Percentiles rank a stretch among this genome's conserved stretches.
Evolutionary conservation across 345 rosid genomes (phyloP).

Genomic region (Bruguiera parviflora): DNA sequence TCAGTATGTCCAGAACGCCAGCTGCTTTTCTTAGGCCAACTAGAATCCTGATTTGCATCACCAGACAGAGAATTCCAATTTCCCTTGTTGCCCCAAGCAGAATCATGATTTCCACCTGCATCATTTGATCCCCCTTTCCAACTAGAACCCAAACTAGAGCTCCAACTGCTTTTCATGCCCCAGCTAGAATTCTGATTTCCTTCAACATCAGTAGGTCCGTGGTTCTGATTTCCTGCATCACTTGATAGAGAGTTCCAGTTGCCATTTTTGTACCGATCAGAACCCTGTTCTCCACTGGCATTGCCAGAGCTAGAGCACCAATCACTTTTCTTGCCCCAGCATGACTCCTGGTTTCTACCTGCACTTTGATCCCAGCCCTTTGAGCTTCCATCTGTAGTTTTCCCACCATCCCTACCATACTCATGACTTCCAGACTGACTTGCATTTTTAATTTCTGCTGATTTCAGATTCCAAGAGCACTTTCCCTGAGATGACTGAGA

Average conservation of each 20-base stretch:
- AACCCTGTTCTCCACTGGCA: conserved; percentile 1
- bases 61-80: conserved; percentile 22
- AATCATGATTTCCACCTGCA: conserved; percentile 14
- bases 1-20: conserved; percentile 23
- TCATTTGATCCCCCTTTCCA: conserved; percentile 22
- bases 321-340: not conserved
- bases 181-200: conserved; percentile 13
- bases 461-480: conserved; percentile 2
- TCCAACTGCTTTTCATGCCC: not conserved
- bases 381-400: conserved; percentile 8
- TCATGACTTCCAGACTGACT: conserved; percentile 5
- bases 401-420: conserved; percentile 7
- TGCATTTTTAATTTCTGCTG: not conserved
- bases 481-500: conserved; percentile 5
- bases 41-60: conserved; percentile 16
- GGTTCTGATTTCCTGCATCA: conserved; percentile 10
- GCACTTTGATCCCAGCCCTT: conserved; percentile 15
- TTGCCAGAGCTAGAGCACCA: not conserved
- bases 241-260: conserved; percentile 17
- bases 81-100: conserved; percentile 33
- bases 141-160: conserved; percentile 22
- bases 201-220: conserved; percentile 10
- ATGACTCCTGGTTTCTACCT: not conserved
- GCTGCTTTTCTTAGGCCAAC: conserved; percentile 23
- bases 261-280: conserved; percentile 9